Conservation (phyloP, 768 basidiomycete genomes). For the Leucocoprinus birnbaumii region DNA sequence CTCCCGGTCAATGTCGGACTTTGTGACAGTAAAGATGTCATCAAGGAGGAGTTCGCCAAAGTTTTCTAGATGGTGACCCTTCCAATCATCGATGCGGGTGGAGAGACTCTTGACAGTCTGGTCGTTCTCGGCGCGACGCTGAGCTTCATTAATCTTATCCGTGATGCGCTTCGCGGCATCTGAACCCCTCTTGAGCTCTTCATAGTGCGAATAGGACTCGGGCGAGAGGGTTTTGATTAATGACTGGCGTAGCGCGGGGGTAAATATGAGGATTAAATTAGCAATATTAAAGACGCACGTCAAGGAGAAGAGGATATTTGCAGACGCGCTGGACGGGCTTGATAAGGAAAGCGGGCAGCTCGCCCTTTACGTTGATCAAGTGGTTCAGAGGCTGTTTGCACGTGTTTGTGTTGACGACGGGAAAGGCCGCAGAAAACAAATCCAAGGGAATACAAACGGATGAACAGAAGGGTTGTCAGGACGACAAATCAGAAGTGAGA, state of each 20-base stretch:
- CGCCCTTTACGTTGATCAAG: slow-evolving; percentile 87
- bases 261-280: slow-evolving; percentile 12
- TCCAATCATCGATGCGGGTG: slow-evolving; percentile 95
- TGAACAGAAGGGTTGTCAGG: slow-evolving; percentile 27
- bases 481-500: slow-evolving; percentile 21
- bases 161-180: slow-evolving; percentile 91
- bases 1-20: slow-evolving; percentile 94
- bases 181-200: slow-evolving; percentile 82
- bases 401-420: slow-evolving; percentile 37
- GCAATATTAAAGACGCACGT: slow-evolving; percentile 48
- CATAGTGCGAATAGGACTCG: slow-evolving; percentile 63
- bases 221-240: slow-evolving; percentile 69
- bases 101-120: slow-evolving; percentile 87
- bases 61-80: slow-evolving; percentile 92
- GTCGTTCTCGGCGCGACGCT: slow-evolving; percentile 87
- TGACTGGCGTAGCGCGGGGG: slow-evolving; percentile 41
- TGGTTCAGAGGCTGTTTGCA: slow-evolving; percentile 69
- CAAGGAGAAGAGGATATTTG: slow-evolving; percentile 95
- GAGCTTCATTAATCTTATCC: slow-evolving; percentile 93
- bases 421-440: slow-evolving; percentile 21
- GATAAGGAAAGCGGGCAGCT: slow-evolving; percentile 95
- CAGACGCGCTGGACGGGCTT: slow-evolving; percentile 98
- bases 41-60: slow-evolving; percentile 94
- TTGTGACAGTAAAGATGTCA: slow-evolving; percentile 94
- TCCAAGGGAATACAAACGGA: slow-evolving; percentile 4